These are phyloP conservation scores for Claviceps pazoutovae DNA, from an alignment of 2,329 filamentous ascomycete species.

Conservation along the genomic window DNA sequence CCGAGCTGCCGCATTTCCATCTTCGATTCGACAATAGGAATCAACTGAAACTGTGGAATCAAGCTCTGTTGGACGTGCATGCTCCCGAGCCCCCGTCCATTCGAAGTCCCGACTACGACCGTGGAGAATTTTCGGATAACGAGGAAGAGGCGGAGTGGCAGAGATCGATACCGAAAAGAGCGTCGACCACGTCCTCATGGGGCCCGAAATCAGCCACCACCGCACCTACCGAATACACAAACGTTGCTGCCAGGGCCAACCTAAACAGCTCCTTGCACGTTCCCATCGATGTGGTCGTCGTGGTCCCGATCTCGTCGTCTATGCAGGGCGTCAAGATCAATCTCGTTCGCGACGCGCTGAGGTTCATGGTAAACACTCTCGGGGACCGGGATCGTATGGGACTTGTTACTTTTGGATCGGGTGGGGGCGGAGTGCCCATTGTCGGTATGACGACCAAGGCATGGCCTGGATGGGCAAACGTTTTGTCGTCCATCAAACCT, in stretches of 20 bases:
- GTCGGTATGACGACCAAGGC: conserved; percentile 97
- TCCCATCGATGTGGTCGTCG: conserved; percentile 87
- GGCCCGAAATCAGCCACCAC: conserved; percentile 75
- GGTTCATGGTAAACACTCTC: conserved; percentile 79
- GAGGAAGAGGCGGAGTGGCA: conserved; percentile 78
- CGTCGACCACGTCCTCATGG: conserved; percentile 71
- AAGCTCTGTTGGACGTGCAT: conserved; percentile 73
- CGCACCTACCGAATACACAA: conserved; percentile 84
- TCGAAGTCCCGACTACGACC: conserved; percentile 65
- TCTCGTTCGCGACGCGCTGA: conserved; percentile 76
- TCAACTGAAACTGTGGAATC: conserved; percentile 82
- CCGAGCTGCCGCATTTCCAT: conserved; percentile 86
- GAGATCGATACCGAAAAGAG: conserved; percentile 48
- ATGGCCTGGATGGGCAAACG: conserved; percentile 82
- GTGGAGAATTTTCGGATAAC: conserved; percentile 60
- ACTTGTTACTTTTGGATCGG: conserved; percentile 90
- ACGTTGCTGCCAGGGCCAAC: conserved; percentile 39
- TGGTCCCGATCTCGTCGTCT: conserved; percentile 91
- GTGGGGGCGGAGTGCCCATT: conserved; percentile 79
- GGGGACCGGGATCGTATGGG: conserved; percentile 95
- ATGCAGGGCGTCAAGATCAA: conserved; percentile 99
- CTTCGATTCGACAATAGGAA: conserved; percentile 73
- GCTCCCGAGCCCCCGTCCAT: conserved; percentile 49
- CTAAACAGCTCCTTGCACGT: conserved; percentile 55
- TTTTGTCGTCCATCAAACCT: conserved; percentile 76